These are phyloP conservation scores for Cubamyces sp. DNA, from an alignment of 768 basidiomycete genomes.

Conservation along the genomic window DNA sequence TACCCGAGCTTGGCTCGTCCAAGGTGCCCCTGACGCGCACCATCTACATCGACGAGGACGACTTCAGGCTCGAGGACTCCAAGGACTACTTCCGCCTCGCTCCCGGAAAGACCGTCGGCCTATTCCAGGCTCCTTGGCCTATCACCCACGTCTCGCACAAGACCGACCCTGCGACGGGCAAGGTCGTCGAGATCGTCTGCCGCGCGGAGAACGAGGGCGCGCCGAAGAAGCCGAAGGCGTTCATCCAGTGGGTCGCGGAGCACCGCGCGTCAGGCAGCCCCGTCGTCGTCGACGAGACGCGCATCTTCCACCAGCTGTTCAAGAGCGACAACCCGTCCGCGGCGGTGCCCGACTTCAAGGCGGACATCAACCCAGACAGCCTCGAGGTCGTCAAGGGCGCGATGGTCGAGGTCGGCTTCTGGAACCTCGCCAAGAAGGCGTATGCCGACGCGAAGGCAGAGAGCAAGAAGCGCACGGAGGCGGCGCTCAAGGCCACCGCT, in stretches of 20 bases:
- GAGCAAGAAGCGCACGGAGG: constrained; percentile 62
- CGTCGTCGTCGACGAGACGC: constrained; percentile 84
- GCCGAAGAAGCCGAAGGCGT: constrained; percentile 85
- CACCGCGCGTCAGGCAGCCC: constrained; percentile 79
- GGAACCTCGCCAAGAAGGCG: constrained; percentile 72
- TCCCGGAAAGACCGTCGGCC: constrained; percentile 95
- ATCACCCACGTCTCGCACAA: constrained; percentile 93
- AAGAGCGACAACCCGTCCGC: constrained; percentile 86
- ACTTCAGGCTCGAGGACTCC: constrained; percentile 90
- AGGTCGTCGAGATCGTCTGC: constrained; percentile 80
- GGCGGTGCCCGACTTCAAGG: constrained; percentile 71
- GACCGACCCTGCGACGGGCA: constrained; percentile 70
- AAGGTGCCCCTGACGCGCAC: constrained; percentile 85
- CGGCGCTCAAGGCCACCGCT: constrained; percentile 54
- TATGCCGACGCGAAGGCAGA: constrained; percentile 68
- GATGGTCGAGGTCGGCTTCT: constrained; percentile 89
- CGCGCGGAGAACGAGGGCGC: constrained; percentile 68
- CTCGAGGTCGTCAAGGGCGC: constrained; percentile 81
- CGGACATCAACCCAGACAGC: constrained; percentile 83
- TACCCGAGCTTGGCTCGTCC: constrained; percentile 82
- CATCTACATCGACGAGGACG: constrained; percentile 90
- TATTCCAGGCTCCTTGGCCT: constrained; percentile 91
- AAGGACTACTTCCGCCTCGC: constrained; percentile 97
- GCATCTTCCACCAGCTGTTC: constrained; percentile 93
- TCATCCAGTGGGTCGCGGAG: constrained; percentile 96